Evolutionary conservation across 805 yeast species (phyloP).

Genomic region (Candida sanyiensis): DNA sequence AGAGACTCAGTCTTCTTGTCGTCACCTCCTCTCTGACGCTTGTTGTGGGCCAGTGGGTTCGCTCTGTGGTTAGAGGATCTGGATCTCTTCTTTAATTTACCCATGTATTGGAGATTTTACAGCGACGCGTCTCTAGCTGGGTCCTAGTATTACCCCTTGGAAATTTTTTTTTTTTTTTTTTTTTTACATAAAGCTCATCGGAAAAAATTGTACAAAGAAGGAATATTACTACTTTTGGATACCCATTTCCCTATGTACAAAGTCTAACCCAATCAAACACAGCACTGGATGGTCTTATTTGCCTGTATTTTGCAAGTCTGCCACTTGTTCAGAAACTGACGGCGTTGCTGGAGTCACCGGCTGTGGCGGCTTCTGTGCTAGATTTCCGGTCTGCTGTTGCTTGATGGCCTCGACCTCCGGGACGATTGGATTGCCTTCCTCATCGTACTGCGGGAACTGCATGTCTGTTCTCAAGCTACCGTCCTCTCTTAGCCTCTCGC

Average conservation of each 20-base stretch:
- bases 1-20: slow-evolving; percentile 41
- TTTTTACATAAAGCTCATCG: no score
- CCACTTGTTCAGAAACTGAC: slow-evolving; percentile 4
- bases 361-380: not conserved
- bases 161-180: slow-evolving; percentile 7
- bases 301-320: slow-evolving; percentile 1
- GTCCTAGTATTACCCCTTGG: not conserved
- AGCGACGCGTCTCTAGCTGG: not conserved
- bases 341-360: not conserved
- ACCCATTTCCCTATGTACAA: no score
- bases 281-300: not conserved
- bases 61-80: slow-evolving; percentile 39
- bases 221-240: no score
- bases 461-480: slow-evolving; percentile 60
- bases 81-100: slow-evolving; percentile 65
- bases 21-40: slow-evolving; percentile 31
- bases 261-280: no score
- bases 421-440: slow-evolving; percentile 33
- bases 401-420: slow-evolving; percentile 18
- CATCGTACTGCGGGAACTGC: slow-evolving; percentile 47
- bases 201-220: no score
- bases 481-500: slow-evolving; percentile 60
- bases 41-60: slow-evolving; percentile 28
- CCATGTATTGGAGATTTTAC: slow-evolving; percentile 39
- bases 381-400: slow-evolving; percentile 4